Evolutionary conservation across 345 rosid species (phyloP).

Genomic region (Lepidium didymum): DNA sequence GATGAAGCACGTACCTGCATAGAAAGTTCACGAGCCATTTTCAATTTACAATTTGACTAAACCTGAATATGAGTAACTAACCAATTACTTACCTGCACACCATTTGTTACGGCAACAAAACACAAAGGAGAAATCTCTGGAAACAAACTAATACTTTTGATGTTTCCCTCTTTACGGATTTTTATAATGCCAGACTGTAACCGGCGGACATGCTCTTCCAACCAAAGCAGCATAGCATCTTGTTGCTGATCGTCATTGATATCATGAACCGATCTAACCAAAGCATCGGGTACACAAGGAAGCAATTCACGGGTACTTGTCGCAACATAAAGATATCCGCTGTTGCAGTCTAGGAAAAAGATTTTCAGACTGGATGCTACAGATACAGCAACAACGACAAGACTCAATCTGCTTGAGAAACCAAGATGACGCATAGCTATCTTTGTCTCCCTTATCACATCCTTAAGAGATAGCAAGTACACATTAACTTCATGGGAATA

Average conservation of each 20-base stretch:
- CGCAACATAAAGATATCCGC: conserved; percentile 67
- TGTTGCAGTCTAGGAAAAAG: conserved; percentile 70
- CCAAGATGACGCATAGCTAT: conserved; percentile 19
- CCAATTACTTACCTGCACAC: conserved; percentile 52
- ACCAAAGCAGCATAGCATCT: conserved; percentile 86
- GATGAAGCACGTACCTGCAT: conserved; percentile 74
- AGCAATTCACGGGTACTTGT: conserved; percentile 58
- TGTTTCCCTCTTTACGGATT: conserved; percentile 29
- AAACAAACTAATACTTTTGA: conserved; percentile 53
- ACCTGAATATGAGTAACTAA: not conserved
- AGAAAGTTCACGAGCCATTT: not conserved
- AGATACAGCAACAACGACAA: conserved; percentile 57
- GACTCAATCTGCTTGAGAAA: conserved; percentile 24
- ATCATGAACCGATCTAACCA: conserved; percentile 49
- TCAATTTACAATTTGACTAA: not conserved
- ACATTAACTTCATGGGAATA: conserved; percentile 58
- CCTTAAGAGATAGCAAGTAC: conserved; percentile 45
- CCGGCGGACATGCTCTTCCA: conserved; percentile 74
- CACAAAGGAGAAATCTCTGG: conserved; percentile 76
- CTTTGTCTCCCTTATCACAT: conserved; percentile 42
- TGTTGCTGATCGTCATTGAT: conserved; percentile 38
- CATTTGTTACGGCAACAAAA: conserved; percentile 62
- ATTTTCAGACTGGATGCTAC: conserved; percentile 28
- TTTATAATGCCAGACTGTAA: conserved; percentile 55
- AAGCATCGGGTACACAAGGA: conserved; percentile 67